Conservation (phyloP, 768 basidiomycete genomes). For the Suillus placidus region DNA sequence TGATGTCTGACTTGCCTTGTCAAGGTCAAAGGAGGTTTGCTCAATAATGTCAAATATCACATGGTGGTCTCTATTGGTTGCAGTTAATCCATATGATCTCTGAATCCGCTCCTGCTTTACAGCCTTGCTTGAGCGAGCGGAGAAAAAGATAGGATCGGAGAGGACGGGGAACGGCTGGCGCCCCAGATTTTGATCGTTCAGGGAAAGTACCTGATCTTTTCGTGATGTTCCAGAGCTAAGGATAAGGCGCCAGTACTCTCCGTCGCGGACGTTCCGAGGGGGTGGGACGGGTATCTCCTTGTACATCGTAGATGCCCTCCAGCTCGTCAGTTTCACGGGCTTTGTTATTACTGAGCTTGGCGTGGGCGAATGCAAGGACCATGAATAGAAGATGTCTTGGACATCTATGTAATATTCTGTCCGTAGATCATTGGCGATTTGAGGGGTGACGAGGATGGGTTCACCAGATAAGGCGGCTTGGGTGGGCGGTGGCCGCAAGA, state of each 20-base stretch:
- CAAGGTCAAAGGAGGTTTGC: constrained; percentile 88
- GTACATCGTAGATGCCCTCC: constrained; percentile 68
- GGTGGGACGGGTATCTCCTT: constrained; percentile 71
- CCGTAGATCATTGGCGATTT: constrained; percentile 87
- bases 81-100: constrained; percentile 50
- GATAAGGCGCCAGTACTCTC: constrained; percentile 68
- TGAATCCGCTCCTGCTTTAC: constrained; percentile 71
- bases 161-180: constrained; percentile 57
- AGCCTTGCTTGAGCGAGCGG: constrained; percentile 36
- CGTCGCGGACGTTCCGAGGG: constrained; percentile 53
- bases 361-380: constrained; percentile 44
- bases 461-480: constrained; percentile 44
- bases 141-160: constrained; percentile 64
- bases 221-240: constrained; percentile 45
- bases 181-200: constrained; percentile 48
- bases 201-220: constrained; percentile 39
- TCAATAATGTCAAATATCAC: constrained; percentile 60
- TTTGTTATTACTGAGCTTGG: constrained; percentile 36
- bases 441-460: constrained; percentile 68
- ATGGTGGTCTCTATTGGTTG: constrained; percentile 23
- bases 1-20: constrained; percentile 65
- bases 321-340: constrained; percentile 72
- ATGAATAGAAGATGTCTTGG: constrained; percentile 72
- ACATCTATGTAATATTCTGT: constrained; percentile 65
- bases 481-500: constrained; percentile 81